A percentile compares a stretch with the other conserved stretches of the same genome.
Conservation (phyloP, 495 filamentous ascomycete genomes). For the Hypoxylon perforatum region DNA sequence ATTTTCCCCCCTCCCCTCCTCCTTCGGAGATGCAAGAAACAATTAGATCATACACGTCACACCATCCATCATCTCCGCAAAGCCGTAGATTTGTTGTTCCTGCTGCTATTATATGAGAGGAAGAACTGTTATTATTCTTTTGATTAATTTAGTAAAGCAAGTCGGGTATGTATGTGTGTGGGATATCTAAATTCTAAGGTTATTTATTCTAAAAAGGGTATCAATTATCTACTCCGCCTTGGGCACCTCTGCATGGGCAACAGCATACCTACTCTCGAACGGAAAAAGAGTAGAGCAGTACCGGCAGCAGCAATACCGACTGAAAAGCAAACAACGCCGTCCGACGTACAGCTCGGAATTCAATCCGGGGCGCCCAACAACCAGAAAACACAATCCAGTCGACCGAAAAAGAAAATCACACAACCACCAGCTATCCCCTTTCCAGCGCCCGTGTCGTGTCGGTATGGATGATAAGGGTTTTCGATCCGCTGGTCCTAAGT, state of each 20-base stretch:
- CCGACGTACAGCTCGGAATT: slow-evolving; percentile 5
- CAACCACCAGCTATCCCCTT: slow-evolving; percentile 9
- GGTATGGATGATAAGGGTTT: slow-evolving; percentile 16
- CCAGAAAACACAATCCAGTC: slow-evolving; percentile 28
- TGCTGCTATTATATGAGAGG: too few species aligned
- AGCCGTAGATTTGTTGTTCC: too few species aligned
- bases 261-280: too few species aligned
- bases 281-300: too few species aligned
- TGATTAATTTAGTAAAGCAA: slow-evolving; percentile 33
- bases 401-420: slow-evolving; percentile 15
- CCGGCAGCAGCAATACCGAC: slow-evolving; percentile 25
- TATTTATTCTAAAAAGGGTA: slow-evolving; percentile 46
- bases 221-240: slow-evolving; percentile 50
- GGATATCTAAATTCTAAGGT: slow-evolving; percentile 36
- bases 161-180: slow-evolving; percentile 27
- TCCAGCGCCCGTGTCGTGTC: slow-evolving; percentile 1
- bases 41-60: too few species aligned
- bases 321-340: slow-evolving; percentile 29
- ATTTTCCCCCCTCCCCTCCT: slow-evolving; percentile 1
- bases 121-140: too few species aligned
- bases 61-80: too few species aligned
- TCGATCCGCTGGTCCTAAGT: slow-evolving; percentile 27
- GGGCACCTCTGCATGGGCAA: slow-evolving; percentile 43
- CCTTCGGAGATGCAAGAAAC: neutral
- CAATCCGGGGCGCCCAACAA: slow-evolving; percentile 17